Conservation (phyloP, 805 yeast genomes). For the Saccharomycopsis schoenii region DNA sequence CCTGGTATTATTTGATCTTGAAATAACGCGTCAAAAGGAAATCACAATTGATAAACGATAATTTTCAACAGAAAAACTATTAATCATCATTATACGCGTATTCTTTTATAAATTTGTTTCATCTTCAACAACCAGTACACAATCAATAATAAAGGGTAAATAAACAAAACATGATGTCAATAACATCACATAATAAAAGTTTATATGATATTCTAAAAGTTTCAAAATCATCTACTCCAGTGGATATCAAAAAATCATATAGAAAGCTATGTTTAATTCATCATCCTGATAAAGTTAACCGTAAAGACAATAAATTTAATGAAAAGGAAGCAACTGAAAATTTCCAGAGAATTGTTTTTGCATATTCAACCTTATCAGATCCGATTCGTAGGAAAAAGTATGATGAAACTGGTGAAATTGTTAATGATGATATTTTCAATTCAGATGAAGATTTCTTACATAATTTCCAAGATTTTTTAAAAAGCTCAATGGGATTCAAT, state of each 20-base stretch:
- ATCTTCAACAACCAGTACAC: too few species aligned
- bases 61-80: too few species aligned
- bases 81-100: too few species aligned
- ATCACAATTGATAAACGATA: too few species aligned
- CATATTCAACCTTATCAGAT: slow-evolving; percentile 62
- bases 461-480: slow-evolving; percentile 24
- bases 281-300: slow-evolving; percentile 63
- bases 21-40: too few species aligned
- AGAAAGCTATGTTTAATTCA: slow-evolving; percentile 49
- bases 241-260: slow-evolving; percentile 58
- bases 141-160: neutral
- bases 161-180: neutral
- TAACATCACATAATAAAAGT: slow-evolving; percentile 24
- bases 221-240: slow-evolving; percentile 30
- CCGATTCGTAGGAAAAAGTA: slow-evolving; percentile 42
- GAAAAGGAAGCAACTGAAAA: slow-evolving; percentile 22
- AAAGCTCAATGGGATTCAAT: neutral
- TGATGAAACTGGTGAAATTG: slow-evolving; percentile 63
- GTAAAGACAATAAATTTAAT: slow-evolving; percentile 20
- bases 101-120: too few species aligned
- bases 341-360: slow-evolving; percentile 66
- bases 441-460: slow-evolving; percentile 50
- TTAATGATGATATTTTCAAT: slow-evolving; percentile 26
- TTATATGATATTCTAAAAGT: slow-evolving; percentile 51
- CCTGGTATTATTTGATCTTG: too few species aligned